These are phyloP conservation scores for Lactifluus subvellereus DNA, from an alignment of 768 basidiomycete genomes.

Conservation along the genomic window DNA sequence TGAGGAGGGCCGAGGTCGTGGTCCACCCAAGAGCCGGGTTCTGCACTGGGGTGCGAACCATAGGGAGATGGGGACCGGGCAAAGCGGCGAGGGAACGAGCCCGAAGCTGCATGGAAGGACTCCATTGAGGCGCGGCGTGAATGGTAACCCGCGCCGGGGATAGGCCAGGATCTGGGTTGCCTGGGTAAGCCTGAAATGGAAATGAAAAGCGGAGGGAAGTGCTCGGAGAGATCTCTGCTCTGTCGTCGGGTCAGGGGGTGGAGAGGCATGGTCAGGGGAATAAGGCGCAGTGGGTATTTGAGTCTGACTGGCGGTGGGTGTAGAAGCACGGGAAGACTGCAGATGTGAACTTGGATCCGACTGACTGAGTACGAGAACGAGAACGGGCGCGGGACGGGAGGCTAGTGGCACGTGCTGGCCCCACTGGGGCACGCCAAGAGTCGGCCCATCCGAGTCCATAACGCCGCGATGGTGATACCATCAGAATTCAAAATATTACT, in stretches of 20 bases:
- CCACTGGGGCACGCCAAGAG: no score
- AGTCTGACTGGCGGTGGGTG: not conserved
- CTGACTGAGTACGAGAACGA: not conserved
- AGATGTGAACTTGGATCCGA: slow-evolving; percentile 3
- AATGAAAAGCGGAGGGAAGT: slow-evolving; percentile 40
- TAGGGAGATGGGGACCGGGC: slow-evolving; percentile 26
- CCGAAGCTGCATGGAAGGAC: slow-evolving; percentile 27
- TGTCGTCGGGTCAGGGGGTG: slow-evolving; percentile 17
- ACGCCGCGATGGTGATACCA: slow-evolving; percentile 38
- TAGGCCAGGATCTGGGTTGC: slow-evolving; percentile 57
- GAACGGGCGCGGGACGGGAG: no score
- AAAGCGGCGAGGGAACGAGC: slow-evolving; percentile 26
- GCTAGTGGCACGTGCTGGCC: no score
- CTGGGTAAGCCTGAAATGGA: slow-evolving; percentile 56
- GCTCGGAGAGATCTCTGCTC: slow-evolving; percentile 20
- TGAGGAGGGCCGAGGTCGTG: slow-evolving; percentile 18
- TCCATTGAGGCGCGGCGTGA: slow-evolving; percentile 41
- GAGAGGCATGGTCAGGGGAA: slow-evolving; percentile 21
- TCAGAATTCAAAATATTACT: slow-evolving; percentile 50
- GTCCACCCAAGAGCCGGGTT: slow-evolving; percentile 13
- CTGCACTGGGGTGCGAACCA: slow-evolving; percentile 29
- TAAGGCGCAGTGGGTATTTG: slow-evolving; percentile 12
- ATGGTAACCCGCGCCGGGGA: slow-evolving; percentile 32
- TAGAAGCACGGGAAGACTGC: slow-evolving; percentile 8
- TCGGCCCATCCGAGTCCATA: slow-evolving; percentile 28